These are phyloP conservation scores for Diaporthe ilicicola DNA, from an alignment of 2,329 filamentous ascomycete species.

Conservation along the genomic window DNA sequence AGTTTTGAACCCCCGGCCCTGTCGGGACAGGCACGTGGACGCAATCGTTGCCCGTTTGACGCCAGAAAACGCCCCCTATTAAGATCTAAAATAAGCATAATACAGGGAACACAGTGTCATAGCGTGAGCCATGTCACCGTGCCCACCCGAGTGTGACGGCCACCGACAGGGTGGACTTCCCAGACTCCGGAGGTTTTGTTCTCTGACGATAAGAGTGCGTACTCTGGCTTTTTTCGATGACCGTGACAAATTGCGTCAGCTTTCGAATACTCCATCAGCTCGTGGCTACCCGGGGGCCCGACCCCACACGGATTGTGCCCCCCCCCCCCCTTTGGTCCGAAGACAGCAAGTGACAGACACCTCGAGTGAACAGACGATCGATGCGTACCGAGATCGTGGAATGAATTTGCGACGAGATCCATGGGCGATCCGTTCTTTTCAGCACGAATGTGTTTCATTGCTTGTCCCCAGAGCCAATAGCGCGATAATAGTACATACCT, in stretches of 20 bases:
- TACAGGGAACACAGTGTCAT: background rate
- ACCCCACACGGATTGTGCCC: slow-evolving; percentile 3
- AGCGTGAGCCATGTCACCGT: slow-evolving; percentile 20
- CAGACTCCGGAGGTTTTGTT: background rate
- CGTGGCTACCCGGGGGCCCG: slow-evolving; percentile 6
- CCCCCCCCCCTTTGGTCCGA: too few species aligned
- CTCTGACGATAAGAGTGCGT: background rate
- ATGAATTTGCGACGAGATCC: background rate
- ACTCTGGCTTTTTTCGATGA: background rate
- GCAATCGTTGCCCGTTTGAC: background rate
- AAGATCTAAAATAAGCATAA: slow-evolving; percentile 1
- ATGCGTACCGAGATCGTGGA: background rate
- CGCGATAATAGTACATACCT: background rate
- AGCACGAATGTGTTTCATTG: background rate
- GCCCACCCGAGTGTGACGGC: background rate
- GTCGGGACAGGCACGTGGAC: background rate
- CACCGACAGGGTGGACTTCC: slow-evolving; percentile 6
- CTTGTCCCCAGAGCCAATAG: background rate
- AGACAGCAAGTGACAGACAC: background rate
- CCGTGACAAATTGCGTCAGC: background rate
- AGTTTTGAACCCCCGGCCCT: background rate
- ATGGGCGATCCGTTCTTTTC: background rate
- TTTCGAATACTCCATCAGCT: background rate
- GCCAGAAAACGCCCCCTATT: background rate
- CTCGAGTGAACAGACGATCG: background rate